A percentile compares a stretch with the other conserved stretches of the same genome.
These are phyloP conservation scores for Collybia sordida DNA, from an alignment of 768 basidiomycete genomes.

Conservation along the genomic window DNA sequence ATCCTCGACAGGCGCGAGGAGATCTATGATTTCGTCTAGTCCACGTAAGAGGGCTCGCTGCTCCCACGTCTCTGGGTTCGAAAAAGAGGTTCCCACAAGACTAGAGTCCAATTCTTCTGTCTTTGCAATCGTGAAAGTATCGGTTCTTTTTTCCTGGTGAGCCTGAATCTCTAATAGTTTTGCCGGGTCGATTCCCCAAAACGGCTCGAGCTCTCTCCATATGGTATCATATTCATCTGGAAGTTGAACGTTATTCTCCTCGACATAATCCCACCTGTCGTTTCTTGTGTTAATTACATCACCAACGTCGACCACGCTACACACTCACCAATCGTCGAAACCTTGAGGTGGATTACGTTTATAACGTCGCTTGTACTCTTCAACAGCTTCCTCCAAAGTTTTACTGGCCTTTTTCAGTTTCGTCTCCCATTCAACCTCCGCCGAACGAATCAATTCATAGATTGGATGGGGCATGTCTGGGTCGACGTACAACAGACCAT, in stretches of 20 bases:
- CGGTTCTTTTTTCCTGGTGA: slow-evolving; percentile 34
- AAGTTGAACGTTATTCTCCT: slow-evolving; percentile 69
- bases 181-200: slow-evolving; percentile 63
- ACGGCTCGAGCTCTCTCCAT: slow-evolving; percentile 74
- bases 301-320: slow-evolving; percentile 12
- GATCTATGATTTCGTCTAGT: slow-evolving; percentile 22
- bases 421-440: slow-evolving; percentile 55
- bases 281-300: neutral
- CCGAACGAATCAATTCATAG: slow-evolving; percentile 61
- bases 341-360: slow-evolving; percentile 67
- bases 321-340: slow-evolving; percentile 74
- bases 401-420: slow-evolving; percentile 62
- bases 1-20: slow-evolving; percentile 37
- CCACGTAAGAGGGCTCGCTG: slow-evolving; percentile 19
- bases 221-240: slow-evolving; percentile 87
- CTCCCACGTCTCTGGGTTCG: slow-evolving; percentile 19
- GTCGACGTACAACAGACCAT: slow-evolving; percentile 25
- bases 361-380: slow-evolving; percentile 68
- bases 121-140: slow-evolving; percentile 44
- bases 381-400: slow-evolving; percentile 63
- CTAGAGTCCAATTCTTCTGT: slow-evolving; percentile 20
- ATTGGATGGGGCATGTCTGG: slow-evolving; percentile 57
- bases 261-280: slow-evolving; percentile 54
- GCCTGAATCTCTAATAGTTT: slow-evolving; percentile 37
- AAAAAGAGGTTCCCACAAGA: slow-evolving; percentile 20